Evolutionary conservation across 371 early-diverging fungal species (phyloP), one percentile per base, ranked within the genome.

Genomic region (Nematocida sp.): DNA sequence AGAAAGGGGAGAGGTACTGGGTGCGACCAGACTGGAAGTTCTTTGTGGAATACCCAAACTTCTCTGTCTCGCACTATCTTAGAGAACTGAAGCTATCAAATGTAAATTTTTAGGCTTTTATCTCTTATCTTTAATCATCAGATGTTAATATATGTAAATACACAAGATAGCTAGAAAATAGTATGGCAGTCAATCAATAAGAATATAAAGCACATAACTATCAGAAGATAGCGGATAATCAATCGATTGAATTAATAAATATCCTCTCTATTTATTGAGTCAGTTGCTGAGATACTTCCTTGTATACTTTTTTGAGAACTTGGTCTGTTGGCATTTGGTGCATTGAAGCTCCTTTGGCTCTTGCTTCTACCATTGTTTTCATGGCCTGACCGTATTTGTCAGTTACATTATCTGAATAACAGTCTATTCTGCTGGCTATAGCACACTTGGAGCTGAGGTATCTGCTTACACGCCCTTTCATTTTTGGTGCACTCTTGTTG

Each of bases 391-490:
- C 78, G 37, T 76, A 63, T 32, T 60, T 79, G 40, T 55, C 63
- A 9, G 63, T 78, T n/a, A 55, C 61, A 27, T 48, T 47, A 1
- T 74, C 78, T 0, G 65, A n/a, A 41, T 93, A 86, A 31, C 92
- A 92, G 85, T 98, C 99, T 38, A 92, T 88, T 81, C 95, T 88
- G 62, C 91, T 87, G 49, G 91, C 85, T 27, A 96, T 85, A 13
- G 94, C 87, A 63, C 92, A 86, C 87, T 95, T 95, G 65, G 92
- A 87, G 46, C 92, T 91, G 41, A 92, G 85, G 81, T 89, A 86
- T 78, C 95, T 88, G 13, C 92, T 90, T 57, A 93, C 87, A 85
- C 91, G 91, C 53, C 93, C 93, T 87, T 91, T 91, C 80, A 85
- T 80, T 85, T 90, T 89, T 77, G 88, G 86, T 3, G 85, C 85